A percentile compares a stretch with the other conserved stretches of the same genome.
Conservation (phyloP, 2,329 filamentous ascomycete genomes). For the Aspergillus arachidicola region DNA sequence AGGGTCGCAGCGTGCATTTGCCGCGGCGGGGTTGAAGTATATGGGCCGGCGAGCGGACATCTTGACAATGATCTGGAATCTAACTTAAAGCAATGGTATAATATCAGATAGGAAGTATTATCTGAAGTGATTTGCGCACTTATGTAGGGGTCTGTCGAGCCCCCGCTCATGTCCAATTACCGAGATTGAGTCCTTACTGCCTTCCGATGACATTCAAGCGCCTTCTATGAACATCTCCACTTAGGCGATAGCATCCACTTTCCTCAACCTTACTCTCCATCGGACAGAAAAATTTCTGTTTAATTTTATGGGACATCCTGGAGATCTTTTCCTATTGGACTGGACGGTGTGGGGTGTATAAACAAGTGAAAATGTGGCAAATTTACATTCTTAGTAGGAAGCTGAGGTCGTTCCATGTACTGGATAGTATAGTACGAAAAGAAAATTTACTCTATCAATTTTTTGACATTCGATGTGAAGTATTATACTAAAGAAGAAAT, state of each 20-base stretch:
- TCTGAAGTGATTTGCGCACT: neutral
- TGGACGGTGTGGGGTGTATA: neutral
- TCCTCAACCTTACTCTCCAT: neutral
- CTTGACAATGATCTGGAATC: neutral
- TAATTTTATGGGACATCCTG: neutral
- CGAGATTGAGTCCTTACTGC: neutral
- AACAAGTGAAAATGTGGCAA: too few species aligned
- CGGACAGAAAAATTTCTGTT: neutral
- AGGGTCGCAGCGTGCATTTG: slow-evolving; percentile 18
- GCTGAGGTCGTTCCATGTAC: neutral
- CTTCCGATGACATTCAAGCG: slow-evolving; percentile 21
- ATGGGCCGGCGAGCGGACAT: slow-evolving; percentile 26
- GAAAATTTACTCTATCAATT: neutral
- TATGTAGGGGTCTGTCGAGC: neutral
- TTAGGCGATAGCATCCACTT: neutral
- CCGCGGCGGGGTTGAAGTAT: slow-evolving; percentile 28
- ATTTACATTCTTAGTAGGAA: neutral
- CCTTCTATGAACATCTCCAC: slow-evolving; percentile 1
- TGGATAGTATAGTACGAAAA: neutral
- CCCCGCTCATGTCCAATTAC: neutral
- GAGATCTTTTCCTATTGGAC: neutral
- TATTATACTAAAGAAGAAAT: neutral
- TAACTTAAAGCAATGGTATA: neutral
- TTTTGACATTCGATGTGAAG: neutral
- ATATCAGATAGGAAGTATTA: slow-evolving; percentile 2